phyloP scores from a whole-genome alignment of 108 stramenopile genomes.

The Mayamaea pseudoterrestris region DNA sequence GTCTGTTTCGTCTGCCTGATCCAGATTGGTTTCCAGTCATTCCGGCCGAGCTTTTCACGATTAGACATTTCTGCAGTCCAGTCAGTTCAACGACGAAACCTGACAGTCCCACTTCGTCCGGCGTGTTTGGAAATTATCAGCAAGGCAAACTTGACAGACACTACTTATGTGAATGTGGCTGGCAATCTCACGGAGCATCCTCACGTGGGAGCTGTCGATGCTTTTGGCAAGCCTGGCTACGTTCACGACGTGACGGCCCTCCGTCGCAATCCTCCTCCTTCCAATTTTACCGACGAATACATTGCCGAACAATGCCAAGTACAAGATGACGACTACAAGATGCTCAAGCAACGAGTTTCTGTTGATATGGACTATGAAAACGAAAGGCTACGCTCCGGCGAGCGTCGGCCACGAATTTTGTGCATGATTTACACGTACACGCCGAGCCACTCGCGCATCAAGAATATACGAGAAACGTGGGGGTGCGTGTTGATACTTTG shows the following conservation, averaged over 20 bases:
- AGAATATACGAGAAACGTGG: conserved; percentile 8
- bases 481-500: no score
- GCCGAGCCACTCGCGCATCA: conserved; percentile 11
- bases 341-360: conserved; percentile 58
- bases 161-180: no score
- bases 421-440: conserved; percentile 15
- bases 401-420: conserved; percentile 7
- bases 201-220: background rate
- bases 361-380: conserved; percentile 68
- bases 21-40: no score
- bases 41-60: no score
- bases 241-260: background rate
- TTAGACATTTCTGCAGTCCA: no score
- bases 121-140: no score
- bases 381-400: no score
- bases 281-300: conserved; percentile 20
- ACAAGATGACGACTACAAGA: conserved; percentile 40
- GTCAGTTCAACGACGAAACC: no score
- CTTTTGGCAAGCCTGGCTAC: background rate
- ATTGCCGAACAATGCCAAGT: conserved; percentile 29
- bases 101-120: no score
- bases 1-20: no score
- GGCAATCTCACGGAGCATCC: no score
- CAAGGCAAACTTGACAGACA: no score
- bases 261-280: background rate